Conservation (phyloP, 257 asterid genomes). For the Solanum etuberosum region DNA sequence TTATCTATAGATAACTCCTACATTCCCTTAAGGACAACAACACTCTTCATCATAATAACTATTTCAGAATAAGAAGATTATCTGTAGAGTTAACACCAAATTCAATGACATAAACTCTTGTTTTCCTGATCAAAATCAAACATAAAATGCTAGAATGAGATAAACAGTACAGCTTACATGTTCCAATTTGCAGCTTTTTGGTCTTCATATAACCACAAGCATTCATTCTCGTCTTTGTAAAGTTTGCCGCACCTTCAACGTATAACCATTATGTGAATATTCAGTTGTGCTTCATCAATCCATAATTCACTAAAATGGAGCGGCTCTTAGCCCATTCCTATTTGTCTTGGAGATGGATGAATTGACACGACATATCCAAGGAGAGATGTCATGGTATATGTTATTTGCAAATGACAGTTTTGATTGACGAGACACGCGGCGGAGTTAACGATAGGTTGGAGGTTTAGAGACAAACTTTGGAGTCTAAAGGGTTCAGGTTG, state of each 20-base stretch:
- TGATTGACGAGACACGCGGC: neutral
- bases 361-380: neutral
- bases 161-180: neutral
- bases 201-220: neutral
- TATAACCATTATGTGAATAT: neutral
- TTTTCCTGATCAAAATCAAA: neutral
- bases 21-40: neutral
- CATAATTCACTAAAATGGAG: neutral
- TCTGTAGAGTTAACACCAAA: neutral
- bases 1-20: neutral
- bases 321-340: neutral
- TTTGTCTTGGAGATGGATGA: neutral
- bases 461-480: neutral
- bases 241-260: neutral
- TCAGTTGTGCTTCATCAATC: neutral
- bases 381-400: neutral
- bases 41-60: neutral
- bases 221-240: neutral
- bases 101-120: neutral
- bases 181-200: neutral
- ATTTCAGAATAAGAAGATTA: neutral
- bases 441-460: neutral
- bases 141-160: neutral
- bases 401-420: neutral
- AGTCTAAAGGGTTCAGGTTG: neutral